These are phyloP conservation scores for Hypericum androsaemum DNA, from an alignment of 345 rosid genomes.

Conservation along the genomic window DNA sequence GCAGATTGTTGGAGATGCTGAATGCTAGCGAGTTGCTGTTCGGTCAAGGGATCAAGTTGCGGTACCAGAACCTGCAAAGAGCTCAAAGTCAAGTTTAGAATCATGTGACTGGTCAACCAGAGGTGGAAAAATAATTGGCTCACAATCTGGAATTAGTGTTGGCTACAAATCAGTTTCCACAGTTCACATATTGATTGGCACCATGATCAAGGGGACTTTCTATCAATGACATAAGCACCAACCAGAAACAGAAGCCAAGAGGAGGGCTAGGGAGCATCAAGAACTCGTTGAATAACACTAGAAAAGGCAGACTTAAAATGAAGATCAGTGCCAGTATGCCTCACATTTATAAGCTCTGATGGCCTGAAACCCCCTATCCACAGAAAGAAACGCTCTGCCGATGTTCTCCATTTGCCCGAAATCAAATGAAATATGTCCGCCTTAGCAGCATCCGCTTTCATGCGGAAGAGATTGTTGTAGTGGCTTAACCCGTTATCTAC, in stretches of 20 bases:
- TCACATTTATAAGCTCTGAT: constrained; percentile 73
- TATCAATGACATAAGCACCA: no score
- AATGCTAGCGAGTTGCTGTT: constrained; percentile 46
- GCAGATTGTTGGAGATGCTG: constrained; percentile 58
- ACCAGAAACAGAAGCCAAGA: no score
- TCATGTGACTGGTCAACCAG: no score
- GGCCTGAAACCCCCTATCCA: constrained; percentile 97
- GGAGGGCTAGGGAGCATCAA: no score
- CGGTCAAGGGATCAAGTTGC: constrained; percentile 63
- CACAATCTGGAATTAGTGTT: no score
- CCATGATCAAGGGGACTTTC: no score
- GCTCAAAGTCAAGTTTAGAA: not conserved
- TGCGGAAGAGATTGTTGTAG: constrained; percentile 57
- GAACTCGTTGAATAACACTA: no score
- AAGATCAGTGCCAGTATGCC: not conserved
- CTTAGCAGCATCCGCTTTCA: constrained; percentile 69
- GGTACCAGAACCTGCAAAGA: constrained; percentile 52
- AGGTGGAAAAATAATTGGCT: no score
- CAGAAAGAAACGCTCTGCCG: constrained; percentile 60
- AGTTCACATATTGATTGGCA: no score
- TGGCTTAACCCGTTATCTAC: constrained; percentile 68
- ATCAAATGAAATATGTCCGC: constrained; percentile 78
- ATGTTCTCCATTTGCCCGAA: constrained; percentile 82
- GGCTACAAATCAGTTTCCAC: no score
- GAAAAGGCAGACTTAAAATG: no score